Conservation (phyloP, 1,139 yeast genomes). For the Protomyces arabidopsidicola region DNA sequence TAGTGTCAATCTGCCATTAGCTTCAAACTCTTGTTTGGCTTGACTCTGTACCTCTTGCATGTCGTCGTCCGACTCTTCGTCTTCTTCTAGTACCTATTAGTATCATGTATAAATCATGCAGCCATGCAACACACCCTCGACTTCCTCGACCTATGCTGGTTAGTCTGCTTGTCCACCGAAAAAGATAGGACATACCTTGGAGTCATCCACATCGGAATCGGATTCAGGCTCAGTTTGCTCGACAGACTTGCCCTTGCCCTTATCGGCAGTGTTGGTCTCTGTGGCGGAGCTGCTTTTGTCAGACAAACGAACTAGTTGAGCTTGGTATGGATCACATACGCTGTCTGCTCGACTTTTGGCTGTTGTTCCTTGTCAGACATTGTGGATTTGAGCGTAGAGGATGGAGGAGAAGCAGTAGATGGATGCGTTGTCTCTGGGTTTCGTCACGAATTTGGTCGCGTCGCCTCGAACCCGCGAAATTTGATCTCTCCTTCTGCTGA, state of each 20-base stretch:
- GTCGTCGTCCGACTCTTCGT: slow-evolving; percentile 66
- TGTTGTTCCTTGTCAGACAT: slow-evolving; percentile 2
- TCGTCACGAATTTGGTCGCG: no score
- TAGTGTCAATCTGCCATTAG: slow-evolving; percentile 53
- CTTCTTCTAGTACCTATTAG: slow-evolving; percentile 36
- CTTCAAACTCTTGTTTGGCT: not conserved
- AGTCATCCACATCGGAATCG: slow-evolving; percentile 26
- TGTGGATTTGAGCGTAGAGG: not conserved
- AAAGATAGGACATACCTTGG: slow-evolving; percentile 4
- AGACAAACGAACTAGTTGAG: not conserved
- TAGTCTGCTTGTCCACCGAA: not conserved
- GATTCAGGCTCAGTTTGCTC: slow-evolving; percentile 32
- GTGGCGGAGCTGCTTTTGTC: not conserved
- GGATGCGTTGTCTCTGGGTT: no score
- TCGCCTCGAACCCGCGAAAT: no score
- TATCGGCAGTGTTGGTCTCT: not conserved
- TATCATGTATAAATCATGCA: not conserved
- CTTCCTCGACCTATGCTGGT: slow-evolving; percentile 1
- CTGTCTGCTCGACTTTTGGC: not conserved
- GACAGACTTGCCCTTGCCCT: slow-evolving; percentile 30
- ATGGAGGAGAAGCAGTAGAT: not conserved
- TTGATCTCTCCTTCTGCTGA: no score
- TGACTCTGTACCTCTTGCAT: slow-evolving; percentile 51
- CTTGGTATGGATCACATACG: not conserved
- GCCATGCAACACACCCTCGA: slow-evolving; percentile 1